A percentile compares a stretch with the other conserved stretches of the same genome.
phyloP scores from a whole-genome alignment of 352 stramenopile genomes.

The Pythium aquatile region DNA sequence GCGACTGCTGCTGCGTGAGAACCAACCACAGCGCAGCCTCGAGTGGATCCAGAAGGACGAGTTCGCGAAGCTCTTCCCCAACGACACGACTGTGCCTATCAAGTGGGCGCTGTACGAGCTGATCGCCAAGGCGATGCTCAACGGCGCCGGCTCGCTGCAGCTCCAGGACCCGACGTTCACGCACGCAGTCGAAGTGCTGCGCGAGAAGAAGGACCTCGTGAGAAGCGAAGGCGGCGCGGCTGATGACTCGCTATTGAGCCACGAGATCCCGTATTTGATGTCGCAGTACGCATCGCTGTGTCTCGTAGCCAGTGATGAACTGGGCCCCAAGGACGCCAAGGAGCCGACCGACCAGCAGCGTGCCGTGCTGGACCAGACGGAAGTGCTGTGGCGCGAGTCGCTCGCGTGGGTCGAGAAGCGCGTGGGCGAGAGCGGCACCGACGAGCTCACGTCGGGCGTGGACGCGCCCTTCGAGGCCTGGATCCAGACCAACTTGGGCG shows the following conservation, averaged over 20 bases:
- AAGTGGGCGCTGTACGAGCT: slow-evolving; percentile 78
- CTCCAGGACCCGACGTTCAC: slow-evolving; percentile 64
- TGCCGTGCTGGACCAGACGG: slow-evolving; percentile 56
- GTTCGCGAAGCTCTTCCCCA: slow-evolving; percentile 51
- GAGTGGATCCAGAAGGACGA: slow-evolving; percentile 59
- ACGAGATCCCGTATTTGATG: slow-evolving; percentile 69
- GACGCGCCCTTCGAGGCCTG: slow-evolving; percentile 64
- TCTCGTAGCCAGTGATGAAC: slow-evolving; percentile 41
- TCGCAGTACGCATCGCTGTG: slow-evolving; percentile 67
- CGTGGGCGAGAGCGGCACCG: slow-evolving; percentile 37
- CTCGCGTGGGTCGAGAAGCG: slow-evolving; percentile 61
- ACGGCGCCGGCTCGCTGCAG: slow-evolving; percentile 37
- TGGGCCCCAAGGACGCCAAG: slow-evolving; percentile 27
- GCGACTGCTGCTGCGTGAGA: slow-evolving; percentile 56
- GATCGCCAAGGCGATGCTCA: slow-evolving; percentile 46
- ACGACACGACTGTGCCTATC: slow-evolving; percentile 58
- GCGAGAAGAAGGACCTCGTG: slow-evolving; percentile 59
- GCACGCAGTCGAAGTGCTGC: slow-evolving; percentile 50
- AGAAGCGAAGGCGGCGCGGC: slow-evolving; percentile 32
- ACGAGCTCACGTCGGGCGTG: slow-evolving; percentile 49
- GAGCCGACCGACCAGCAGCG: slow-evolving; percentile 43
- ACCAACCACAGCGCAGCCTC: slow-evolving; percentile 40
- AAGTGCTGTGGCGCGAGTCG: slow-evolving; percentile 68
- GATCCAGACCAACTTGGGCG: slow-evolving; percentile 68
- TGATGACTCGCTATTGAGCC: slow-evolving; percentile 49